Evolutionary conservation across 176 grass and related monocot genomes (phyloP).

Genomic region (Triticum aestivum): DNA sequence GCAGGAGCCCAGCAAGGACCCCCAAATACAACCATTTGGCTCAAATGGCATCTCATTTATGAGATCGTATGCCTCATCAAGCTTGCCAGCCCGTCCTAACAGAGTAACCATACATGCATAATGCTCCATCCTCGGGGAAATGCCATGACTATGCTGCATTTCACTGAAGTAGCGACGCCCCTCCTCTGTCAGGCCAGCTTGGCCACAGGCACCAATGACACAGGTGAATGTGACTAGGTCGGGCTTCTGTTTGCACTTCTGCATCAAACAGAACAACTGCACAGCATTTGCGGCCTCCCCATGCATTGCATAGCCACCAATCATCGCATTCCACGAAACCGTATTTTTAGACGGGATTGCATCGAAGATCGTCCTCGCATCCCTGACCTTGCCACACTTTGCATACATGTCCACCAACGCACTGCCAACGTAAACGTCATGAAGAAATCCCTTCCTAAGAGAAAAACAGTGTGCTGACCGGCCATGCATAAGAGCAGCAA

Average conservation of each 20-base stretch:
- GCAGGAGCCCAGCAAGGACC: slow-evolving; percentile 69
- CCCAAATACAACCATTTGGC: slow-evolving; percentile 69
- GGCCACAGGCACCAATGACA: slow-evolving; percentile 60
- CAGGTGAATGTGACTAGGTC: slow-evolving; percentile 67
- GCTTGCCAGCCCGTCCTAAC: slow-evolving; percentile 56
- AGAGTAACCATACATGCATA: slow-evolving; percentile 77
- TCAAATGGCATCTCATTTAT: slow-evolving; percentile 66
- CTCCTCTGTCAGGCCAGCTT: slow-evolving; percentile 56
- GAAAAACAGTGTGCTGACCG: slow-evolving; percentile 60
- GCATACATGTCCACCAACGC: slow-evolving; percentile 76
- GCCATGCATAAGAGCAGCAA: slow-evolving; percentile 63
- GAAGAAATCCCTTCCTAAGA: slow-evolving; percentile 46
- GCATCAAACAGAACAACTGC: slow-evolving; percentile 50
- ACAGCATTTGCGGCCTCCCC: slow-evolving; percentile 51
- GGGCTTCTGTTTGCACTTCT: slow-evolving; percentile 41
- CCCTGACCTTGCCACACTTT: slow-evolving; percentile 64
- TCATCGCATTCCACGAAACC: slow-evolving; percentile 81
- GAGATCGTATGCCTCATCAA: slow-evolving; percentile 62
- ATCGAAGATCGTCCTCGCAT: slow-evolving; percentile 59
- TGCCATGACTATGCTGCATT: slow-evolving; percentile 53
- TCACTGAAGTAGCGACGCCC: slow-evolving; percentile 46
- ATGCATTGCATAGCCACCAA: slow-evolving; percentile 78
- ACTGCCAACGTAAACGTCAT: slow-evolving; percentile 57
- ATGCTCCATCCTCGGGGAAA: slow-evolving; percentile 61
- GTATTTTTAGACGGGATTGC: slow-evolving; percentile 48